Percentiles rank a stretch among this genome's conserved stretches.
These are phyloP conservation scores for Stygiomarasmius scandens DNA, from an alignment of 1,284 basidiomycete species.

Conservation along the genomic window DNA sequence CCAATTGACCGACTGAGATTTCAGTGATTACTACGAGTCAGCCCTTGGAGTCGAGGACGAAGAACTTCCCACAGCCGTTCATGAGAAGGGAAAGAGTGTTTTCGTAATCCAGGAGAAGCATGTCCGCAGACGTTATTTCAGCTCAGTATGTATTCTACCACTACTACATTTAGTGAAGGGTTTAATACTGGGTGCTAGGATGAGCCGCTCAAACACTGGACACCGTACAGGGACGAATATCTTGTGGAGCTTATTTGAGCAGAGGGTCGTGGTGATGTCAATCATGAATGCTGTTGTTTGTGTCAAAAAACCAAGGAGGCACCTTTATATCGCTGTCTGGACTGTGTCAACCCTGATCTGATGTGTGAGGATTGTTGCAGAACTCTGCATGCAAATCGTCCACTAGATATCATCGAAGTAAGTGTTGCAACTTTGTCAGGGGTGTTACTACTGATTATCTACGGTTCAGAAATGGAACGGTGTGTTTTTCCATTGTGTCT, in stretches of 20 bases:
- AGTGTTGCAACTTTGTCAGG: not conserved
- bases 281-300: not conserved
- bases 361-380: constrained; percentile 1
- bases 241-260: not conserved
- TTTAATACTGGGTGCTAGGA: too few species aligned
- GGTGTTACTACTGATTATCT: not conserved
- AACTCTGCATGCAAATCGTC: not conserved
- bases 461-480: constrained; percentile 16
- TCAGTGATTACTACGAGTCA: too few species aligned
- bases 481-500: constrained; percentile 1
- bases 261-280: not conserved
- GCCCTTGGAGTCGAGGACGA: too few species aligned
- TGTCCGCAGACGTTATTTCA: too few species aligned
- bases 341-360: not conserved
- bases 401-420: constrained; percentile 1
- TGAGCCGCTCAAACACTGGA: not conserved
- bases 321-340: not conserved
- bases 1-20: too few species aligned
- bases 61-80: too few species aligned
- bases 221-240: not conserved
- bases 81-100: too few species aligned
- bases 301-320: not conserved
- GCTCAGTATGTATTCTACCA: too few species aligned
- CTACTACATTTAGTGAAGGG: too few species aligned
- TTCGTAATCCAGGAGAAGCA: too few species aligned